These are phyloP conservation scores for Kodamaea leandrae DNA, from an alignment of 805 yeast species.

Conservation along the genomic window DNA sequence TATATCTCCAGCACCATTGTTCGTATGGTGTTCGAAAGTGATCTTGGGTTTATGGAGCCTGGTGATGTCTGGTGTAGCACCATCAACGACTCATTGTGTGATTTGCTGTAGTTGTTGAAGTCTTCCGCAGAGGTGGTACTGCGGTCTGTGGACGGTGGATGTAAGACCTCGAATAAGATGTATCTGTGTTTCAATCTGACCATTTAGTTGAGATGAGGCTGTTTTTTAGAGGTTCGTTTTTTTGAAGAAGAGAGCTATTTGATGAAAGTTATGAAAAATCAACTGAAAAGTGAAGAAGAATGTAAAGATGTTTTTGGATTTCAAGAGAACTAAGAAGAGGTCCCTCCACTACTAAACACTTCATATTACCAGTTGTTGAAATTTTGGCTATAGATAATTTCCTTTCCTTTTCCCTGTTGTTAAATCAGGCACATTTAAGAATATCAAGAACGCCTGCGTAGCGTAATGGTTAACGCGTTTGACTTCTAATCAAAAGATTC, in stretches of 20 bases:
- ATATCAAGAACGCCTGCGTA: constrained; percentile 14
- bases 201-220: constrained; percentile 42
- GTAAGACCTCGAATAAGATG: constrained; percentile 72
- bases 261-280: too few relatives aligned
- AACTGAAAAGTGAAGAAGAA: too few relatives aligned
- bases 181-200: constrained; percentile 87
- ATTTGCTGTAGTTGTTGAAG: constrained; percentile 21
- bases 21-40: constrained; percentile 53
- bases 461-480: constrained; percentile 23
- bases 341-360: too few relatives aligned
- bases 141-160: constrained; percentile 46
- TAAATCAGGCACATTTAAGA: too few relatives aligned
- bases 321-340: too few relatives aligned
- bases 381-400: too few relatives aligned
- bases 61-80: constrained; percentile 53
- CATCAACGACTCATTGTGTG: constrained; percentile 40
- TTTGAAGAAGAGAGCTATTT: too few relatives aligned
- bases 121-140: constrained; percentile 13
- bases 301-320: too few relatives aligned
- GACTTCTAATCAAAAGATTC: constrained; percentile 17
- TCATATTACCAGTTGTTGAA: too few relatives aligned
- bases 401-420: too few relatives aligned
- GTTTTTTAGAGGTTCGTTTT: background rate
- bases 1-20: constrained; percentile 57
- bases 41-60: constrained; percentile 44